Evolutionary conservation across 345 rosid species (phyloP).

Genomic region (Sisymbrium altissimum): DNA sequence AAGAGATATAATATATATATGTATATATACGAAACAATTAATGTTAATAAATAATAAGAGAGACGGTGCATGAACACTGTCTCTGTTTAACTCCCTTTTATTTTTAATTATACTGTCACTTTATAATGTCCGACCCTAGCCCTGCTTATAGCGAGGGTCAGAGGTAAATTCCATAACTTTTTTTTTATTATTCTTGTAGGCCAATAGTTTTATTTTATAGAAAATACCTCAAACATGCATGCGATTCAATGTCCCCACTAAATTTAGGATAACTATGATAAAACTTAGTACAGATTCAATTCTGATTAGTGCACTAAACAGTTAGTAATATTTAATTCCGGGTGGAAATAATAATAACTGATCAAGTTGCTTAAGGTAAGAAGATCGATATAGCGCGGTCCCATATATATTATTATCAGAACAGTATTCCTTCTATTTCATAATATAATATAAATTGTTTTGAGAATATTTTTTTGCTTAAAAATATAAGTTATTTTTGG

Average conservation of each 20-base stretch:
- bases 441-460: too few species aligned
- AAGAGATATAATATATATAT: neutral
- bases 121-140: neutral
- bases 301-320: slow-evolving; percentile 10
- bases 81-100: neutral
- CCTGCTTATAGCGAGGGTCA: neutral
- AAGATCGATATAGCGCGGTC: too few species aligned
- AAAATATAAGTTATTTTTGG: too few species aligned
- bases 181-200: neutral
- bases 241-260: slow-evolving; percentile 22
- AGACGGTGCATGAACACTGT: slow-evolving; percentile 11
- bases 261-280: slow-evolving; percentile 15
- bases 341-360: slow-evolving; percentile 17
- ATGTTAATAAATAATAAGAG: neutral
- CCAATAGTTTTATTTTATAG: neutral
- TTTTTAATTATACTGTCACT: neutral
- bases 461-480: too few species aligned
- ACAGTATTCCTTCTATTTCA: too few species aligned
- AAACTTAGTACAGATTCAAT: slow-evolving; percentile 8
- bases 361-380: slow-evolving; percentile 27
- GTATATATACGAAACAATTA: neutral
- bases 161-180: neutral
- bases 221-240: slow-evolving; percentile 13
- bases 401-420: too few species aligned
- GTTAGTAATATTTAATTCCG: slow-evolving; percentile 9